Conservation (phyloP, 495 filamentous ascomycete species). For the Xylaria venustula region DNA sequence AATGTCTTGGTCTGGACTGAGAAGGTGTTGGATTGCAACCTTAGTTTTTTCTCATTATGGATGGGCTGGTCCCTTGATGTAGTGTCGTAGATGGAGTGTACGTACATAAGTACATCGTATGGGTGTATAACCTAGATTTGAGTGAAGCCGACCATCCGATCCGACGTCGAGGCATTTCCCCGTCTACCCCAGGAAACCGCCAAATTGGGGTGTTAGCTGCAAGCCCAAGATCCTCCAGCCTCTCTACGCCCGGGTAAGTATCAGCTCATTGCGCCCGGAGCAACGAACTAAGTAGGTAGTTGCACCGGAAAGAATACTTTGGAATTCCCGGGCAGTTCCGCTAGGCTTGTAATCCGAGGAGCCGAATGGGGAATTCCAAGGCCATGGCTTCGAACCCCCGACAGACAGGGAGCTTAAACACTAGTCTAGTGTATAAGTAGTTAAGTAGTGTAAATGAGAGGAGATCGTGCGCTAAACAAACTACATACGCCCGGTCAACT, state of each 20-base stretch:
- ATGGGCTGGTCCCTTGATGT: no score
- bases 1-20: no score
- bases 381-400: background rate
- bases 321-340: background rate
- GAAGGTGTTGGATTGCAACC: no score
- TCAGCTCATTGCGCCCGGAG: background rate
- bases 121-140: no score
- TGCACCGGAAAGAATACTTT: background rate
- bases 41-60: no score
- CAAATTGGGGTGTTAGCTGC: background rate
- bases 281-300: background rate
- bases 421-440: no score
- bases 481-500: background rate
- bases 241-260: background rate
- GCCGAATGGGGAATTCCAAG: constrained; percentile 7
- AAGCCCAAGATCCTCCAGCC: background rate
- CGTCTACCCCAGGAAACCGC: background rate
- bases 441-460: background rate
- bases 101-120: no score
- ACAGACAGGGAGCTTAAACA: background rate
- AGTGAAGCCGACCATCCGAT: no score
- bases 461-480: background rate
- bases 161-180: background rate
- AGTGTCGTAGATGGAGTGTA: no score
- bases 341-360: background rate